phyloP scores from a whole-genome alignment of 345 rosid genomes.

The Hibiscus tridactylites region DNA sequence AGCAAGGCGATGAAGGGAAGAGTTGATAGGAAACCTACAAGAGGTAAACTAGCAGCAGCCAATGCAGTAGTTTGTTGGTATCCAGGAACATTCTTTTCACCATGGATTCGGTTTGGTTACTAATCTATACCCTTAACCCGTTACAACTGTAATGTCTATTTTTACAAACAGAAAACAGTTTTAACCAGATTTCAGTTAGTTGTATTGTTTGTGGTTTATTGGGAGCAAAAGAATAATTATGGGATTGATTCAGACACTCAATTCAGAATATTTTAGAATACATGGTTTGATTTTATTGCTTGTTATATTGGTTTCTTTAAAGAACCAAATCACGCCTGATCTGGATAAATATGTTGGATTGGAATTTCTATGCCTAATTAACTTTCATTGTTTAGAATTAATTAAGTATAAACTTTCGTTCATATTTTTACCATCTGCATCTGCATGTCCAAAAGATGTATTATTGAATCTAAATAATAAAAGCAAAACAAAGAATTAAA shows the following conservation, averaged over 20 bases:
- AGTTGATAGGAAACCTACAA: conserved; percentile 15
- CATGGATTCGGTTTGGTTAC: conserved; percentile 2
- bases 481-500: too few species aligned
- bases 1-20: conserved; percentile 38
- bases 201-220: background rate
- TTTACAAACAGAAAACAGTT: background rate
- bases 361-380: too few species aligned
- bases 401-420: background rate
- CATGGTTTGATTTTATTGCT: background rate
- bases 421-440: background rate
- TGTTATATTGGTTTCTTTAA: background rate
- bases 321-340: background rate
- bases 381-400: too few species aligned
- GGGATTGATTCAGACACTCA: background rate
- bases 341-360: background rate
- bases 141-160: background rate
- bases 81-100: conserved; percentile 5
- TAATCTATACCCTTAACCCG: conserved; percentile 9
- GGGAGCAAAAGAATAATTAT: background rate
- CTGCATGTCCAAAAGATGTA: background rate
- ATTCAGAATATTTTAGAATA: background rate
- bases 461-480: background rate
- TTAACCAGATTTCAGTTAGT: background rate
- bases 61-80: background rate
- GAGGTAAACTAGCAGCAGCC: background rate